Evolutionary conservation across 2,329 filamentous ascomycete species (phyloP).

Genomic region (Aspergillaceae sp.): DNA sequence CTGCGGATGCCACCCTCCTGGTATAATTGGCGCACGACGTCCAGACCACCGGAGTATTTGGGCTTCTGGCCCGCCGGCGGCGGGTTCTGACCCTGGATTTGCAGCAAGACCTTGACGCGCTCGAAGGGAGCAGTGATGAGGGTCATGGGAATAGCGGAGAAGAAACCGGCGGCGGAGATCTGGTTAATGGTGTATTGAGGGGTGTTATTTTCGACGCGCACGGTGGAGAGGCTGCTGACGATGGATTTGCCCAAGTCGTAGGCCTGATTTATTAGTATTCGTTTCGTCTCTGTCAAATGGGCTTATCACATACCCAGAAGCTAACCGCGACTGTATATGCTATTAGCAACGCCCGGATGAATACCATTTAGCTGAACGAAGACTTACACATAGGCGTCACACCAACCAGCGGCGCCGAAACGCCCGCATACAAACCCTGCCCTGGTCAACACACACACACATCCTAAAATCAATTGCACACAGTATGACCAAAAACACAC

Average conservation of each 20-base stretch:
- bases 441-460: constrained; percentile 4
- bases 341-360: background rate
- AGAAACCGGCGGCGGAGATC: constrained; percentile 87
- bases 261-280: constrained; percentile 52
- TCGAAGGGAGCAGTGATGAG: constrained; percentile 98
- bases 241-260: constrained; percentile 93
- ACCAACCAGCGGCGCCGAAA: constrained; percentile 85
- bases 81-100: constrained; percentile 87
- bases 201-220: constrained; percentile 51
- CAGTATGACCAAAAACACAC: constrained; percentile 25
- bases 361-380: background rate
- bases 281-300: background rate
- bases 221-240: constrained; percentile 59
- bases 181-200: constrained; percentile 72
- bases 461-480: background rate
- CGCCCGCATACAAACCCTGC: constrained; percentile 87
- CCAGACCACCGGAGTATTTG: constrained; percentile 75
- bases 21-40: constrained; percentile 92
- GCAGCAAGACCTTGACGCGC: constrained; percentile 95
- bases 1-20: constrained; percentile 79
- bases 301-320: constrained; percentile 47
- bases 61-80: constrained; percentile 85
- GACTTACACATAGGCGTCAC: constrained; percentile 97
- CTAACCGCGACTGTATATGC: constrained; percentile 52
- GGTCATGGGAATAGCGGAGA: constrained; percentile 96